These are phyloP conservation scores for Lippia alba DNA, from an alignment of 305 asterid genomes.

Conservation along the genomic window DNA sequence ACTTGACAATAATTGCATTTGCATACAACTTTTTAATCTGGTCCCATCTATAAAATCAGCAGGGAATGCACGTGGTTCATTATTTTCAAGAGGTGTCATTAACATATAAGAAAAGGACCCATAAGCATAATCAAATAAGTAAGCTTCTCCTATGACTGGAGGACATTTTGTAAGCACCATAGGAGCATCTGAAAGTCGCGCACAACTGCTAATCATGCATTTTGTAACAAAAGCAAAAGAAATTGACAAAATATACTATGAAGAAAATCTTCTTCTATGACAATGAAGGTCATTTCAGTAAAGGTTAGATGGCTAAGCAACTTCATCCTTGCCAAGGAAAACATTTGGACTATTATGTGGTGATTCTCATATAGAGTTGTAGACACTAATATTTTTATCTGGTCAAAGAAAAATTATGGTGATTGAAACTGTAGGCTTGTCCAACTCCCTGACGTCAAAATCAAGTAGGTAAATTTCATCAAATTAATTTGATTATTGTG, in stretches of 20 bases:
- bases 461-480: slow-evolving; percentile 7
- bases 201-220: neutral
- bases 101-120: neutral
- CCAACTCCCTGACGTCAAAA: slow-evolving; percentile 4
- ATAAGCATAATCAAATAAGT: neutral
- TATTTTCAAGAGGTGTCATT: too few species aligned
- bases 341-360: neutral
- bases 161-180: slow-evolving; percentile 8
- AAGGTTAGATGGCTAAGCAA: neutral
- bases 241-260: neutral
- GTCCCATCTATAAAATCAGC: too few species aligned
- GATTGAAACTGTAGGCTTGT: neutral
- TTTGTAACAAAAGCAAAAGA: neutral
- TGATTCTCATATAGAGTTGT: neutral
- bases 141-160: neutral
- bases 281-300: neutral
- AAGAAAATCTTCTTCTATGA: slow-evolving; percentile 1
- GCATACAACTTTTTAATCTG: too few species aligned
- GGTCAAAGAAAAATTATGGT: neutral
- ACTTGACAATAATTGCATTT: too few species aligned
- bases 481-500: neutral
- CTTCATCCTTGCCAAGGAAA: neutral
- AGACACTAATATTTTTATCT: neutral
- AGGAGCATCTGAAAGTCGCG: slow-evolving; percentile 8
- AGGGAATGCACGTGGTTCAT: too few species aligned